Conservation (phyloP, 345 rosid species). For the Cardamine chenopodiifolia region DNA sequence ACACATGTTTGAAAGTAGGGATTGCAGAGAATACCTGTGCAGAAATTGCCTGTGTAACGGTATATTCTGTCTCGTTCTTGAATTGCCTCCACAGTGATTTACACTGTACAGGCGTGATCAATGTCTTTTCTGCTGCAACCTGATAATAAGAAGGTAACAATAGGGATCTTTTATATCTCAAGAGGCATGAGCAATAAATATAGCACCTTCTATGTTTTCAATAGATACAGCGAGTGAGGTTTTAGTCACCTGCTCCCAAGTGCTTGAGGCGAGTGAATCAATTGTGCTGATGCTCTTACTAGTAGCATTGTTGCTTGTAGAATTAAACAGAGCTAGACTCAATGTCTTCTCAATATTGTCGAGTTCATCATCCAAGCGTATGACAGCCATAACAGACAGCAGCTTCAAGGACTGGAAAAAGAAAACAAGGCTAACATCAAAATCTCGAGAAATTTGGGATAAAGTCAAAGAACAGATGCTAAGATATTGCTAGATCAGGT, state of each 20-base stretch:
- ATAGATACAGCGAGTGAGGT: neutral
- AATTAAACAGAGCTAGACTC: constrained; percentile 58
- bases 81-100: constrained; percentile 98
- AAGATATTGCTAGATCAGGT: constrained; percentile 20
- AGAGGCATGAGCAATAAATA: constrained; percentile 3
- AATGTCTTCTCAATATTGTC: constrained; percentile 77
- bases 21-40: constrained; percentile 65
- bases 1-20: neutral
- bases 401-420: constrained; percentile 80
- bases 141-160: constrained; percentile 40
- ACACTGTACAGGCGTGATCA: constrained; percentile 97
- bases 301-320: constrained; percentile 47
- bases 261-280: constrained; percentile 92
- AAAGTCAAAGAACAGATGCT: constrained; percentile 2
- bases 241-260: constrained; percentile 82
- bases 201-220: constrained; percentile 9
- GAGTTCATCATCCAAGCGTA: constrained; percentile 73
- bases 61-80: constrained; percentile 89
- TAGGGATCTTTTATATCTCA: neutral
- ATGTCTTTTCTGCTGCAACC: constrained; percentile 78
- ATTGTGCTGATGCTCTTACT: constrained; percentile 58
- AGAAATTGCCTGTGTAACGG: constrained; percentile 94
- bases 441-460: neutral
- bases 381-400: constrained; percentile 81
- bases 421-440: constrained; percentile 25